Base-by-base conservation (phyloP, 2,329 filamentous ascomycete genomes). In the Bipolaris zeicola region DNA sequence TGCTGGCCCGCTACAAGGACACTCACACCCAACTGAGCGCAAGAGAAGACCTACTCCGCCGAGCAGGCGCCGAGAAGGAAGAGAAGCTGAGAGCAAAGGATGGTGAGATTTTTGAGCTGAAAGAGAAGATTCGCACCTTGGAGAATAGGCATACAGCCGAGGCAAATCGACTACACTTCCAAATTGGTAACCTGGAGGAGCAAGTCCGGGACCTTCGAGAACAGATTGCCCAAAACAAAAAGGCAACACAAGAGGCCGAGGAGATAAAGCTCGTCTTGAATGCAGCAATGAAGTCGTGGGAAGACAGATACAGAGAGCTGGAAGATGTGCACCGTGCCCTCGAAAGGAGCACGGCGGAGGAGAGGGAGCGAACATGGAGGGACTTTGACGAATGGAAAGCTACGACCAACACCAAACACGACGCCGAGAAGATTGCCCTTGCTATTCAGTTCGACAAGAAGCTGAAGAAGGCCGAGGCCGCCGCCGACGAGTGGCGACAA, bases 71-170 rank as follows among this genome's bases (percentile, higher is more conserved):
- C 39, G 80, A 83, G 56, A 80, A 84, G 58, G 78, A 82, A 46
- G 80, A 83, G 57, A 78, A 77, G 28, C 66, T 84, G 34, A 79
- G 80, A 69, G 77, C 78, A 50, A 84, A 84, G 64, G 82, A 85
- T 45, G 67, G 72, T 46, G 81, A 85, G 60, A 82, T 85, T 52
- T 78, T 81, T 58, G 76, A 79, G 13, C 63, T 85, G 58, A 81
- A 81, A 52, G 76, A 78, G 22, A 81, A 82, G 63, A 77, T 84
- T 65, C 77, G 79, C 42, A 79, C 78, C 43, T 74, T 81, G 16
- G 79, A 80, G 44, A 79, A 78, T 50, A 80, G 83, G 55, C 80
- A 81, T 57, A 80, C 80, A 0, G 77, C 78, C 43, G 82, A 85
- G 61, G 78, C 75, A 49, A 81, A 76, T 49, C 79, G 81, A 59